These are phyloP conservation scores for Pseudogymnoascus sp. DNA, from an alignment of 2,329 filamentous ascomycete genomes.

Conservation along the genomic window DNA sequence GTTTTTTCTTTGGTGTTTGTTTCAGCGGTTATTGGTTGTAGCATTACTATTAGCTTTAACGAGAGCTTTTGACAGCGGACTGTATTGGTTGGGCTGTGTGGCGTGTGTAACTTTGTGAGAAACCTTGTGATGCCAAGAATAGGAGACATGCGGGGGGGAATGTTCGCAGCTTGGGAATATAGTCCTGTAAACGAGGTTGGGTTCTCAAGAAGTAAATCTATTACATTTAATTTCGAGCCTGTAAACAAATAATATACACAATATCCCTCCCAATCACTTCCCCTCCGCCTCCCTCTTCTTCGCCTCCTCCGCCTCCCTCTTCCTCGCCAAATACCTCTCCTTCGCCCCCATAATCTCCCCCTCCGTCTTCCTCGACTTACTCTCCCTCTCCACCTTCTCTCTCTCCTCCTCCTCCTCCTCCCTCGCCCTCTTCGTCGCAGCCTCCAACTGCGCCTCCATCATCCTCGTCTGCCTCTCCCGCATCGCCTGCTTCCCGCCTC, in stretches of 20 bases:
- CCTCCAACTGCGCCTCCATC: slow-evolving; percentile 69
- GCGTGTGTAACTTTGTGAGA: background rate
- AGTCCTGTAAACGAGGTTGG: too few relatives aligned
- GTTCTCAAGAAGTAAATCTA: too few relatives aligned
- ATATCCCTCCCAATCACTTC: slow-evolving; percentile 12
- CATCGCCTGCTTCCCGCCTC: slow-evolving; percentile 53
- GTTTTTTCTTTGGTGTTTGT: background rate
- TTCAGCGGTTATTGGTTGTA: background rate
- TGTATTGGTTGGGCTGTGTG: background rate
- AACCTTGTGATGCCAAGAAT: background rate
- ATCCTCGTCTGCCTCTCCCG: slow-evolving; percentile 69
- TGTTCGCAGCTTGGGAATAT: background rate
- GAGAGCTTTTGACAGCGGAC: too few relatives aligned
- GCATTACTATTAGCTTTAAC: background rate
- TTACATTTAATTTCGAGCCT: too few relatives aligned
- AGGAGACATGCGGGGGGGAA: background rate
- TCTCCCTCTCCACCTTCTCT: slow-evolving; percentile 52
- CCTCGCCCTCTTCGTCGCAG: slow-evolving; percentile 61
- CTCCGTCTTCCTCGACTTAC: slow-evolving; percentile 72
- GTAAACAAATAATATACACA: too few relatives aligned
- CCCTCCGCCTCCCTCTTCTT: slow-evolving; percentile 41
- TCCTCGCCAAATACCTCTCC: slow-evolving; percentile 71
- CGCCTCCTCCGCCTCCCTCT: slow-evolving; percentile 63
- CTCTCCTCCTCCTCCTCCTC: slow-evolving; percentile 61
- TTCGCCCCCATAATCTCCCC: slow-evolving; percentile 68